Base-by-base conservation (phyloP, 2,329 filamentous ascomycete genomes). In the Dichotomopilus funicola region DNA sequence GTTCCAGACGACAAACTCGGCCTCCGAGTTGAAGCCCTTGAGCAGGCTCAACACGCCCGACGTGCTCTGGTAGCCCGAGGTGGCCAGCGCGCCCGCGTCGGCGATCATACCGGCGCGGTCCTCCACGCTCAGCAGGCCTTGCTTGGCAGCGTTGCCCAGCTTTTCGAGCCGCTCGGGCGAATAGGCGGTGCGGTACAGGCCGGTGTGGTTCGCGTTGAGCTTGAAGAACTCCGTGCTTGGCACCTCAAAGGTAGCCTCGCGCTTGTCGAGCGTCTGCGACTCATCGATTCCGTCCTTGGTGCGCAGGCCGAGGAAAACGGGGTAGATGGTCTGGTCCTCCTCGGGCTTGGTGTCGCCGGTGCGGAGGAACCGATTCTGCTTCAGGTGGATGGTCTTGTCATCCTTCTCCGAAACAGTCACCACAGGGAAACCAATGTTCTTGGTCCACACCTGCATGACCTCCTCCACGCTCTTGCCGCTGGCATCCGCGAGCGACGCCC, bases 381-480 rank as follows among this genome's bases (percentile, higher is more conserved):
- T 94, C 62, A 97, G 78, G 59, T 86, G 86, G 65, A 96, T 91
- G 19, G 85, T 85, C 58, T 82, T 86, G 48, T 85, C 79, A 33
- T 78, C 76, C 54, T 88, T 82, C 70, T 92, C 89, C 0, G 87
- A 89, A 34, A 97, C 91, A 6, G 87, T 87, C 46, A 97, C 81
- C 41, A 97, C 91, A 0, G 92, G 92, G 73, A 87, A 96, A 51
- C 92, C 92, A 55, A 97, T 88, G 66, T 96, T 87, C 79, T 96
- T 96, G 51, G 92, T 97, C 92, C 92, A 97, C 62, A 92, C 89
- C 53, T 91, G 87, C 86, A 96, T 96, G 55, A 96, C 87, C 59
- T 89, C 82, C 66, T 90, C 85, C 12, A 97, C 87, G 51, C 91
- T 87, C 74, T 96, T 95, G 59, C 91, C 91, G 67, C 91, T 96